Conservation (phyloP, 768 basidiomycete species). For the Trametes maxima region DNA sequence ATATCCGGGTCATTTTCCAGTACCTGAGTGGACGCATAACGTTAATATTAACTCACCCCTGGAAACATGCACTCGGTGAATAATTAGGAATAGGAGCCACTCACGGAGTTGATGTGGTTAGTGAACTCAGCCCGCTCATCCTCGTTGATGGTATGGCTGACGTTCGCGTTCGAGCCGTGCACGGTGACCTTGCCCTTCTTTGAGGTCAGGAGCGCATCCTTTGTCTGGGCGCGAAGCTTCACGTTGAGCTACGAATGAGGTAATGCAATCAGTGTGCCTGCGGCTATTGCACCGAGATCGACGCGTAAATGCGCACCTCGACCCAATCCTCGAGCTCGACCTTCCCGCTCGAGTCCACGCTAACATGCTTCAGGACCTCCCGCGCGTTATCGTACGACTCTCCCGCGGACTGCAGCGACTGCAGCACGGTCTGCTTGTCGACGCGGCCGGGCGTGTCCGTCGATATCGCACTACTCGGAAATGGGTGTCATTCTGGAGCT, state of each 20-base stretch:
- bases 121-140: constrained; percentile 96
- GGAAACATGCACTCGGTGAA: neutral
- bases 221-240: constrained; percentile 63
- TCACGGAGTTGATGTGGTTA: constrained; percentile 94
- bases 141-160: constrained; percentile 96
- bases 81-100: constrained; percentile 32
- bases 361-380: constrained; percentile 91
- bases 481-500: neutral
- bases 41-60: neutral
- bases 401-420: constrained; percentile 75
- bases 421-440: constrained; percentile 80
- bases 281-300: constrained; percentile 3
- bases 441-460: constrained; percentile 83
- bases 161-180: constrained; percentile 92
- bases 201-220: constrained; percentile 49
- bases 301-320: constrained; percentile 60
- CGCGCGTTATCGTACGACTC: constrained; percentile 89
- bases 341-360: constrained; percentile 92
- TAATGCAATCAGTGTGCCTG: constrained; percentile 22
- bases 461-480: constrained; percentile 57
- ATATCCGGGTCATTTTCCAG: constrained; percentile 91
- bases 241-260: constrained; percentile 63
- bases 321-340: constrained; percentile 99
- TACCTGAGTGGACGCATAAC: constrained; percentile 52
- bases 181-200: constrained; percentile 92